These are phyloP conservation scores for Podaxis carcinomalis DNA, from an alignment of 768 basidiomycete genomes.

Conservation along the genomic window DNA sequence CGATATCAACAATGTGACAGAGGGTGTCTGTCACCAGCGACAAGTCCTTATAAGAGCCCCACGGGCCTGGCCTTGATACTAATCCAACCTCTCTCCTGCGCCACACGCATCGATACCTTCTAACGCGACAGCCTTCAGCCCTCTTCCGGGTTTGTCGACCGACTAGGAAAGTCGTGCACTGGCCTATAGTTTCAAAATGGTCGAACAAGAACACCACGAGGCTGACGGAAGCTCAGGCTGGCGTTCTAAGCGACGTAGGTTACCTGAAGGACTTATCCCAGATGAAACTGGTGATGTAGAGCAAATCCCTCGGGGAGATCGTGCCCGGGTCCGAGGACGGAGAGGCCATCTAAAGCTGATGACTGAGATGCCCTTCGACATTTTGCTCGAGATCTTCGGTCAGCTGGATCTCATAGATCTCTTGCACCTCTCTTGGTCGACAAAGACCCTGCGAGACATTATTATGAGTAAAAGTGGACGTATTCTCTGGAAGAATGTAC, in stretches of 20 bases:
- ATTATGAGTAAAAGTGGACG: slow-evolving; percentile 15
- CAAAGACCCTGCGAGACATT: slow-evolving; percentile 25
- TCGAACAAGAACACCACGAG: background rate
- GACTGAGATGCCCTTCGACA: slow-evolving; percentile 13
- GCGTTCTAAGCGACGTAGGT: background rate
- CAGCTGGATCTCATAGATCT: slow-evolving; percentile 32
- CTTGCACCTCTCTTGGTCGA: slow-evolving; percentile 33
- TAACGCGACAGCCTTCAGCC: too few relatives aligned
- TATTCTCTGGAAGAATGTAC: background rate
- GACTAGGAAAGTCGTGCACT: too few relatives aligned
- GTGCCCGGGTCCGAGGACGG: background rate
- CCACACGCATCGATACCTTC: too few relatives aligned
- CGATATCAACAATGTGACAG: too few relatives aligned
- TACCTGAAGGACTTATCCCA: background rate
- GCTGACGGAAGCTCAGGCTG: background rate
- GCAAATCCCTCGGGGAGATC: background rate
- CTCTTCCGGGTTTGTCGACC: too few relatives aligned
- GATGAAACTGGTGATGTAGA: background rate
- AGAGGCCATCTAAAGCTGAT: slow-evolving; percentile 8
- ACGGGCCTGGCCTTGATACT: too few relatives aligned
- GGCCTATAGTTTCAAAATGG: background rate
- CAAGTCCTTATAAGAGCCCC: too few relatives aligned
- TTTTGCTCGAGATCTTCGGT: slow-evolving; percentile 29
- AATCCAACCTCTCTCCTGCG: too few relatives aligned
- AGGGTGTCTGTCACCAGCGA: too few relatives aligned